Base-by-base conservation (phyloP, 208 protist species). In the Strigomonas oncopelti region DNA sequence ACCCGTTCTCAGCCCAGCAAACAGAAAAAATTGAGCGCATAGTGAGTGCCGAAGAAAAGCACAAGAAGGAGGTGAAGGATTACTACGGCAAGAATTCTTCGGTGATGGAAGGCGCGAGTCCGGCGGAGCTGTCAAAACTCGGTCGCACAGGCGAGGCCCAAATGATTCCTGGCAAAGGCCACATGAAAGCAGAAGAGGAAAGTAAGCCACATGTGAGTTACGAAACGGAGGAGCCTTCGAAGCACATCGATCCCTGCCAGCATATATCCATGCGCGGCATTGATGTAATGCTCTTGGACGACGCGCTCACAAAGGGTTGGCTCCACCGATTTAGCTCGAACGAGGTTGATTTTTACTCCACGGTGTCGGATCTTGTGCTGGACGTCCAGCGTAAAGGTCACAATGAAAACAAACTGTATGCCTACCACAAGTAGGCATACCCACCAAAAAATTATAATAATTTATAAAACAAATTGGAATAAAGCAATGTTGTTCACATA, bases 271-370 rank as follows among this genome's bases (percentile, higher is more conserved):
- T 95, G 87, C 77, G 80, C 7, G 90, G 75, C 9, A 76, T 92
- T 20, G 90, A 96, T 32, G 78, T 96, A 69, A 84, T 89, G 80
- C 75, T 96, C 5, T 64, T 96, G 16, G 86, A 96, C 42, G 90
- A 96, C 48, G 83, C 77, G 4, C 67, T 93, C 8, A 81, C 83
- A 20, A 74, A 74, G 27, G 88, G 87, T 13, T 96, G 87, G 84
- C 61, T 93, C 8, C 65, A 87, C n/a, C 72, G 77, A 14, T 89
- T 84, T 60, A 81, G 76, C 53, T 11, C 51, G 4, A 88, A 93
- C 60, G 83, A 92, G 66, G 74, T 91, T 38, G 72, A 82, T 20
- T 93, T 91, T 48, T 91, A 91, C 54, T 69, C 74, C 5, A 72
- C 79, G 3, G 81, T 93, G 32, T 78, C 81, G 18, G 73, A 83